These are phyloP conservation scores for Curvularia sp. DNA, from an alignment of 2,329 filamentous ascomycete genomes.

Conservation along the genomic window DNA sequence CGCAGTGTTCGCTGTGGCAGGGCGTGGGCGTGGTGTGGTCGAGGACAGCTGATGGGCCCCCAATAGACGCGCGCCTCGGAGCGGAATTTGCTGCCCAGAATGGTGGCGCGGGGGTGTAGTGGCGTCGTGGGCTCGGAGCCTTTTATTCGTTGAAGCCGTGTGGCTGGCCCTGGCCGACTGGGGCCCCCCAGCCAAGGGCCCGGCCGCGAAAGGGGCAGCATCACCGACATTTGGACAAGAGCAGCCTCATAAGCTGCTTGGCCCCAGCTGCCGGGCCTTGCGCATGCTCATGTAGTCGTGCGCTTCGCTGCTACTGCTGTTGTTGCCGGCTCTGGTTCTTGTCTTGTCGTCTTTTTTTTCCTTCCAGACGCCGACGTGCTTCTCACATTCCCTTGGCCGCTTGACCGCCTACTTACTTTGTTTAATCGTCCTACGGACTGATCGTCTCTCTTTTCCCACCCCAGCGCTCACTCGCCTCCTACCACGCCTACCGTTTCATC, in stretches of 20 bases:
- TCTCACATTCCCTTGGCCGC: constrained; percentile 24
- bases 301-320: constrained; percentile 14
- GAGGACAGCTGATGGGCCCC: not conserved
- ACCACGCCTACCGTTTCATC: constrained; percentile 28
- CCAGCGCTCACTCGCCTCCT: constrained; percentile 21
- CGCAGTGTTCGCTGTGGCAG: not conserved
- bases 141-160: constrained; percentile 14
- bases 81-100: not conserved
- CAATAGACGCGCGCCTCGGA: not conserved
- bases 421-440: constrained; percentile 8
- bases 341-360: too few relatives aligned
- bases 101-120: not conserved
- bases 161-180: constrained; percentile 30
- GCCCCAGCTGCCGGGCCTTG: constrained; percentile 17
- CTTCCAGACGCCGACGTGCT: constrained; percentile 28
- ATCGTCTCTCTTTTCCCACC: constrained; percentile 22
- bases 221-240: constrained; percentile 34
- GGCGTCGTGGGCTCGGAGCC: not conserved
- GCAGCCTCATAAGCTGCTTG: constrained; percentile 25
- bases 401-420: not conserved
- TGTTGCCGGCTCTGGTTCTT: constrained; percentile 27
- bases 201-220: constrained; percentile 36
- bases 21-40: not conserved
- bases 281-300: constrained; percentile 3
- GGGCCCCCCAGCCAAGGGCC: constrained; percentile 27